phyloP scores from a whole-genome alignment of 805 yeast species.

The Wilhelminamyces savonicus region DNA sequence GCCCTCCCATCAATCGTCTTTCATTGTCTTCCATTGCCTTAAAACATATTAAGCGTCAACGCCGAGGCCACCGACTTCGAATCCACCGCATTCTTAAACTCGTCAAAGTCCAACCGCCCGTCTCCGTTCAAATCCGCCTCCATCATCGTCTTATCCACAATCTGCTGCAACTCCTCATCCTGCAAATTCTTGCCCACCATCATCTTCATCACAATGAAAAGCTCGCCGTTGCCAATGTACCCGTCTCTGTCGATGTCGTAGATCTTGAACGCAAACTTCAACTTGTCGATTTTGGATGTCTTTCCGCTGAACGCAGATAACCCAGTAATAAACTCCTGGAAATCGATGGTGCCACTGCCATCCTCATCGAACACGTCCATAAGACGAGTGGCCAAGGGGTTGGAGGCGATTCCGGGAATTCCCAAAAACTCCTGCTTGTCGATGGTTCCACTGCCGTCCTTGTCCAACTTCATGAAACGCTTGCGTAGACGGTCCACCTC shows the following conservation, averaged over 20 bases:
- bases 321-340: slow-evolving; percentile 87
- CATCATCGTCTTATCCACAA: slow-evolving; percentile 94
- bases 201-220: slow-evolving; percentile 84
- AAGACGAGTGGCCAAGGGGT: slow-evolving; percentile 83
- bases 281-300: slow-evolving; percentile 73
- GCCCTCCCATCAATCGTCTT: no score
- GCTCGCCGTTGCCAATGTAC: slow-evolving; percentile 88
- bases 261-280: slow-evolving; percentile 84
- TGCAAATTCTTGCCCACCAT: slow-evolving; percentile 94
- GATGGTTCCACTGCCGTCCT: slow-evolving; percentile 87
- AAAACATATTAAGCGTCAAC: slow-evolving; percentile 47
- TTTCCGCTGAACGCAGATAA: slow-evolving; percentile 83
- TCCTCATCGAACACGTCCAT: slow-evolving; percentile 94
- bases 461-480: slow-evolving; percentile 91
- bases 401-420: slow-evolving; percentile 86
- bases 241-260: slow-evolving; percentile 97
- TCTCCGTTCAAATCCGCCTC: slow-evolving; percentile 89
- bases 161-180: slow-evolving; percentile 85
- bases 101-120: slow-evolving; percentile 78
- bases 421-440: slow-evolving; percentile 86
- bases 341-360: slow-evolving; percentile 89
- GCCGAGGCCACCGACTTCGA: slow-evolving; percentile 54
- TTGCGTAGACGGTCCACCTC: slow-evolving; percentile 89
- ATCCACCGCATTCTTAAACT: slow-evolving; percentile 67
- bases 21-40: no score